A percentile compares a stretch with the other conserved stretches of the same genome.
These are phyloP conservation scores for Tolypocladium amazonense DNA, from an alignment of 2,329 filamentous ascomycete species.

Conservation along the genomic window DNA sequence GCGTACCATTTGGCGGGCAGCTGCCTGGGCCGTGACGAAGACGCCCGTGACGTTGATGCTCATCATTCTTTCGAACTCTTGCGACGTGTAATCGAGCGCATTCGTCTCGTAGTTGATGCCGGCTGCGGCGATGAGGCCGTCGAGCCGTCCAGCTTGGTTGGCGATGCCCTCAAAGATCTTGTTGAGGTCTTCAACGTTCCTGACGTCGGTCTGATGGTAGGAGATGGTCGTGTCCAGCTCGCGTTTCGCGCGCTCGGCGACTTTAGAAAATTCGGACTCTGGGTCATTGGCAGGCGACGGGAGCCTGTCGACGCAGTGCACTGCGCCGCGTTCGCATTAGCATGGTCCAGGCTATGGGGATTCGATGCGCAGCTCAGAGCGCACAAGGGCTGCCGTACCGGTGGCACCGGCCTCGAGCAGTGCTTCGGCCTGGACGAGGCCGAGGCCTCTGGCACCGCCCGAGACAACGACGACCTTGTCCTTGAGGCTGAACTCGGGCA, in stretches of 20 bases:
- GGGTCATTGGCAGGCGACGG: constrained; percentile 33
- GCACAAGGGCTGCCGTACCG: constrained; percentile 33
- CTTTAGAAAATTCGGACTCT: constrained; percentile 48
- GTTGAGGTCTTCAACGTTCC: constrained; percentile 59
- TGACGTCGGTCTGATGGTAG: constrained; percentile 74
- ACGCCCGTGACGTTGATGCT: constrained; percentile 79
- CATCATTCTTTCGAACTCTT: constrained; percentile 69
- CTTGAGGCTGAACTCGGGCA: constrained; percentile 68
- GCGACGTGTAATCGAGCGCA: constrained; percentile 69
- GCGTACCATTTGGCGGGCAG: constrained; percentile 64
- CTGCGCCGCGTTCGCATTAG: constrained; percentile 19
- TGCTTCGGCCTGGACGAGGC: constrained; percentile 68
- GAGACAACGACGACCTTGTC: constrained; percentile 68
- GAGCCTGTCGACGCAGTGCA: constrained; percentile 57
- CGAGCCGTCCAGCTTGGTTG: constrained; percentile 57
- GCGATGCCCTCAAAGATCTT: constrained; percentile 59
- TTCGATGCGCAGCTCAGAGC: no score
- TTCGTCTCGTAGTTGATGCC: constrained; percentile 75
- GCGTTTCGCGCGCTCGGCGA: constrained; percentile 51
- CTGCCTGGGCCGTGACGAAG: constrained; percentile 78
- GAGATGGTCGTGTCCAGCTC: constrained; percentile 58
- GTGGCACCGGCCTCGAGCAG: constrained; percentile 69
- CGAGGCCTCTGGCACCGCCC: constrained; percentile 66
- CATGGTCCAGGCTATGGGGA: no score
- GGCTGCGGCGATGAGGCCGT: constrained; percentile 63